Base-by-base conservation (phyloP, 768 basidiomycete species). In the Tephrocybe sp. region DNA sequence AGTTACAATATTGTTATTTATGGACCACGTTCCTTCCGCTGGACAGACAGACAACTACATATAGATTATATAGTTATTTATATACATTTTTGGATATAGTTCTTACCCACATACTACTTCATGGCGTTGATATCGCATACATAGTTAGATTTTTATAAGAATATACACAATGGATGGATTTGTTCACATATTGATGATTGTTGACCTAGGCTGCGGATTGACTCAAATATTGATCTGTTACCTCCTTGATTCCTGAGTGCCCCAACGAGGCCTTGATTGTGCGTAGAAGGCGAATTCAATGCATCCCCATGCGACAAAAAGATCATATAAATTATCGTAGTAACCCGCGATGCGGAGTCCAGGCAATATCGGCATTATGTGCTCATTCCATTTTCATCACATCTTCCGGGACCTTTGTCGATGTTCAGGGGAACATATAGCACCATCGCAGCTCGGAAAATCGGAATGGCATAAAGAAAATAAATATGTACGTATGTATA, bases 51-150 rank as follows among this genome's bases (percentile, higher is more conserved):
- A 55, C 56, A 55, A 49, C 50, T 52, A 48, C 35, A 54, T 43
- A 23, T 31, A n/a, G 17, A 52, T 48, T 52, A 51, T 47, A 55
- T 56, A 40, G 30, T 38, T 49, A 48, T 53, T 49, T 48, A 45
- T 26, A 53, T 56, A 51, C 35, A 53, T 44, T 3, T 31, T 55
- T 56, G 54, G 49, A 54, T 56, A 52, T 47, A 55, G 49, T 60
- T 48, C 41, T 41, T 51, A 59, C 48, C 48, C 48, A 53, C 53
- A 47, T 48, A 54, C 50, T 50, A 48, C 33, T 32, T 40, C 19
- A 39, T 39, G n/a, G 41, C 20, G 22, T 40, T 39, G 31, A 45
- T 26, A 39, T 51, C 42, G 38, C 44, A 10, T 13, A 32, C 35
- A 43, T 52, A 30, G 30, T 38, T 45, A 40, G n/a, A n/a, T n/a